Base-by-base conservation (phyloP, 139 green algal species). In the Closterium sp. region DNA sequence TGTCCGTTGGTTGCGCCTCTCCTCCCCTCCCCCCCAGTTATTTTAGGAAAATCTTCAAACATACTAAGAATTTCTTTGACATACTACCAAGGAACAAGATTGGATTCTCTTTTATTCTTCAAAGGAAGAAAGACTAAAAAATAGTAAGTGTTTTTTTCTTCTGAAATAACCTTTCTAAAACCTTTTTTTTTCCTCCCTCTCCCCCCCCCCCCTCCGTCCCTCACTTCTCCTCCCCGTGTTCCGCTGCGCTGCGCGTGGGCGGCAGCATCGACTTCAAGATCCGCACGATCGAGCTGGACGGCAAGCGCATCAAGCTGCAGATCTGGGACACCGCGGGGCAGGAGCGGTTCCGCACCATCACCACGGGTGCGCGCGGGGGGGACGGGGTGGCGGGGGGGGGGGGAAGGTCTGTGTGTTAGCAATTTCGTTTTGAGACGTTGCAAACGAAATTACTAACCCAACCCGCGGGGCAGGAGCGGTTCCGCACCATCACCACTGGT, bases 311-410 rank as follows among this genome's bases (percentile, higher is more conserved):
- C 6, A 99, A 99, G 95, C 94, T 99, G 43, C 98, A 99, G 91
- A 99, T 99, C 55, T 99, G 98, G 98, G 98, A 99, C 93, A 99
- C 98, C 19, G 98, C 98, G 25, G 98, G 98, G 9, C 98, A 99
- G 89, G 98, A 99, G 91, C 96, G 98, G 10, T 99, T 99, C 94
- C 93, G 98, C 25, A 99, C 98, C 9, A 99, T 99, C 91, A 99
- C 97, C 23, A 94, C 92, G 90, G 91, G 91, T 93, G 84, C n/a
- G n/a, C n/a, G n/a, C n/a, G n/a, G n/a, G n/a, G n/a, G n/a, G n/a
- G n/a, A n/a, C n/a, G n/a, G n/a, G n/a, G n/a, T n/a, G n/a, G n/a
- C n/a, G n/a, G n/a, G n/a, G n/a, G n/a, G n/a, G n/a, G n/a, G n/a
- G n/a, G 64, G 85, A 33, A 87, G 36, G 8, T 7, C 64, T 90